Evolutionary conservation across 257 asterid species (phyloP), one percentile per base, ranked within the genome.

Genomic region (Salvia rosmarinus): DNA sequence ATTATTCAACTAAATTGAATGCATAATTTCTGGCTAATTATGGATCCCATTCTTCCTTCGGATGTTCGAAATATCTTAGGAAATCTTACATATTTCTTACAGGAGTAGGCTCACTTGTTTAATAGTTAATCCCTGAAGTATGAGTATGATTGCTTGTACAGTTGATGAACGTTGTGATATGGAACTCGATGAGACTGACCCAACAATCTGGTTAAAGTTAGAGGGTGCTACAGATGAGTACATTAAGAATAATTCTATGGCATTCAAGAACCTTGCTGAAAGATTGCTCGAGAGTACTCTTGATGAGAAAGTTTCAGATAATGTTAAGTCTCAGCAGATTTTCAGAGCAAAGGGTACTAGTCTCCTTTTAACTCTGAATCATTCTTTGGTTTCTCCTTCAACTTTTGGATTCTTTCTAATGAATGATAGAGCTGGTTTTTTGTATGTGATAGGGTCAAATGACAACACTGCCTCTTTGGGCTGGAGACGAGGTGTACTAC

Each of bases 161-260:
- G 99, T 91, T 71, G 98, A 95, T 65, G 99, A 95, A 72, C 96
- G 98, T 19, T 91, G 98, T 82, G 98, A 80, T 66, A 95, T 95
- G 99, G 99, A 91, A 87, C 85, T 95, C 62, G 99, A 95, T 82
- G 99, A 95, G 78, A 95, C 99, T 69, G 98, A 95, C 77, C 99
- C 99, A 14, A 82, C 98, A 0, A 67, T 87, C 75, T 95, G 98
- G 99, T 75, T 83, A 64, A 95, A 86, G 83, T 81, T 95, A 60
- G 99, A 95, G 82, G 84, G 82, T 39, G 96, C 97, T 51, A 86
- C 98, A 5, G 88, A 88, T 70, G 98, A 91, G 69, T 95, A 88
- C 82, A 89, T 95, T 56, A 81, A 82, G 82, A 82, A 75, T 57
- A 88, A 88, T 79, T 81, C 90, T 37, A 37, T 55, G 17, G 79